Evolutionary conservation across 495 filamentous ascomycete species (phyloP).

Genomic region (Thozetella sp.): DNA sequence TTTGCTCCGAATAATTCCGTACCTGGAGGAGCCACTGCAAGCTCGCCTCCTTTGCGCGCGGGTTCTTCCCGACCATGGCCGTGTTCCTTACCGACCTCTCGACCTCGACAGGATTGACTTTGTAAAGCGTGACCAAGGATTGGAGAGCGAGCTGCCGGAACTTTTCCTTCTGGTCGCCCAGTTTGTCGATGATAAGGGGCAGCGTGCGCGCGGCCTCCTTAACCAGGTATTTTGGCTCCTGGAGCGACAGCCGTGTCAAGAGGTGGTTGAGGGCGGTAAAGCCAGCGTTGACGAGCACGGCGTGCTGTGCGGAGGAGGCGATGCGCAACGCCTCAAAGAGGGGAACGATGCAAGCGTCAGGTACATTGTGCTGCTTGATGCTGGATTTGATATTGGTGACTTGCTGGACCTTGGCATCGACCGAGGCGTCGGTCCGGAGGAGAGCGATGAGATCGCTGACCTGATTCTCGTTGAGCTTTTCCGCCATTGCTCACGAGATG

Average conservation of each 20-base stretch:
- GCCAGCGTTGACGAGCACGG: constrained; percentile 67
- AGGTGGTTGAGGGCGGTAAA: constrained; percentile 87
- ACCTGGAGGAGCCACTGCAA: constrained; percentile 83
- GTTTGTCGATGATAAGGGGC: constrained; percentile 77
- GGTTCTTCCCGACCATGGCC: constrained; percentile 77
- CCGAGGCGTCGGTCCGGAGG: constrained; percentile 68
- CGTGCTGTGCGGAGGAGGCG: constrained; percentile 71
- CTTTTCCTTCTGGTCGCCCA: constrained; percentile 88
- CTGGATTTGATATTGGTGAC: constrained; percentile 76
- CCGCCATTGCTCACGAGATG: constrained; percentile 43
- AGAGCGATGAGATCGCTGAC: constrained; percentile 64
- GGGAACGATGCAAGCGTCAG: constrained; percentile 66
- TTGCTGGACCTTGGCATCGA: constrained; percentile 71
- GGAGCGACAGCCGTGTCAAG: constrained; percentile 77
- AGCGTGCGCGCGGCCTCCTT: constrained; percentile 66
- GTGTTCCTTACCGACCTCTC: constrained; percentile 78
- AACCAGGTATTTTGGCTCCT: constrained; percentile 72
- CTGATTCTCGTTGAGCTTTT: constrained; percentile 63
- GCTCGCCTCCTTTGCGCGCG: constrained; percentile 78
- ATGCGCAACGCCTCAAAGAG: constrained; percentile 75
- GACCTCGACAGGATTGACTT: constrained; percentile 65
- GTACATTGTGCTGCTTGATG: constrained; percentile 88
- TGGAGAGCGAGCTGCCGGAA: constrained; percentile 69
- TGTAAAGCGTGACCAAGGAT: constrained; percentile 75
- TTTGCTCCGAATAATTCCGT: constrained; percentile 9